Evolutionary conservation across 331 rosid genomes (phyloP), one percentile per base, ranked within the genome.

Genomic region (Quercus phellos): DNA sequence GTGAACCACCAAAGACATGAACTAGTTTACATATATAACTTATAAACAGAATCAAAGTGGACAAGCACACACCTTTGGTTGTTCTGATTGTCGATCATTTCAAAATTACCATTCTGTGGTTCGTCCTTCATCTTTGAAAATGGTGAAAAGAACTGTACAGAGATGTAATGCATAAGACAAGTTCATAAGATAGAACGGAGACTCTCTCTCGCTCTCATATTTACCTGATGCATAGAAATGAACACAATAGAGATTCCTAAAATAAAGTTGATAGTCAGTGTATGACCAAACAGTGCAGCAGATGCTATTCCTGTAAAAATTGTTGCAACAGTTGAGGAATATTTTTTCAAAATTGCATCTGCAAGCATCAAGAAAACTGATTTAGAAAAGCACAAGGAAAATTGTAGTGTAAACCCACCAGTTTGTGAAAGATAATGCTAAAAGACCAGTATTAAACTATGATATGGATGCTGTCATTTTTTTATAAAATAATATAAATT

Each of bases 201-300:
- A 10, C 12, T 56, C 38, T 61, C 68, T 64, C 69, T 64, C 70
- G 26, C 26, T 32, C 70, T 32, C 51, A 3, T 10, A 3, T 16
- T 66, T 34, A 66, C 71, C 71, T 66, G 71, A 34, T 66, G 71
- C 71, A 66, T 66, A 66, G 71, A 66, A 22, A 66, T 66, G 71
- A 32, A 66, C 12, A 66, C 71, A 32, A 66, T 66, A 32, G 71
- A 66, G 26, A 66, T 66, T 66, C 71, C 71, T 32, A 66, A 66
- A 21, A 66, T 18, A 34, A 66, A 66, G 71, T 66, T 66, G 35
- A 66, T 66, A 6, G 71, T 66, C 51, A 66, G 51, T 4, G 71
- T 18, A 34, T 66, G 71, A 66, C 71, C 71, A 66, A 66, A 66
- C 51, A 66, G 51, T 19, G 71, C 51, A 32, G 71, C 71, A 18